phyloP scores from a whole-genome alignment of 164 flowering plant species.

The Protea cynaroides region DNA sequence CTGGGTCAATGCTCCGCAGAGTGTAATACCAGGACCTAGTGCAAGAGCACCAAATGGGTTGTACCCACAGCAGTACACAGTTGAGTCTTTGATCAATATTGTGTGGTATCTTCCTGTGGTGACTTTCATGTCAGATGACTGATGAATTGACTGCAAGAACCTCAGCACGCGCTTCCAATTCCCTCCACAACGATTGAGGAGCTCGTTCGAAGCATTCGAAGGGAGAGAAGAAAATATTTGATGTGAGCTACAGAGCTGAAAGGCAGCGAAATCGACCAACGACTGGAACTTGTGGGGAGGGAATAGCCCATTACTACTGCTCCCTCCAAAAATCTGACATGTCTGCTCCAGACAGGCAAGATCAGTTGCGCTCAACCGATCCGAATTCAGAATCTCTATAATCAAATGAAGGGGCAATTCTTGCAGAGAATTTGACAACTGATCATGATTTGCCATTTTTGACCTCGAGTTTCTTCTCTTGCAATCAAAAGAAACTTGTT shows the following conservation, averaged over 20 bases:
- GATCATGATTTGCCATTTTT: conserved; percentile 36
- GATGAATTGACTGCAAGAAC: conserved; percentile 81
- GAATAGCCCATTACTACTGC: conserved; percentile 39
- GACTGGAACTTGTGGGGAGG: conserved; percentile 59
- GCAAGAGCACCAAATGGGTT: conserved; percentile 91
- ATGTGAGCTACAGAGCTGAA: conserved; percentile 49
- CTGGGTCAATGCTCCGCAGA: conserved; percentile 59
- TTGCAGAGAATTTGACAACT: conserved; percentile 39
- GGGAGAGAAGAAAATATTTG: conserved; percentile 36
- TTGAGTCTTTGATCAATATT: conserved; percentile 51
- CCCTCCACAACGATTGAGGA: conserved; percentile 54
- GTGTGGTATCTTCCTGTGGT: conserved; percentile 89
- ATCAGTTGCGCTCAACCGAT: conserved; percentile 56
- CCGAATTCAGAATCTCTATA: conserved; percentile 59
- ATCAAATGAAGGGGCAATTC: conserved; percentile 86
- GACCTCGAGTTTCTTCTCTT: background rate
- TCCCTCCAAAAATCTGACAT: conserved; percentile 42
- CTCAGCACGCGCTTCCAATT: conserved; percentile 88
- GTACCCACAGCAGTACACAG: conserved; percentile 89
- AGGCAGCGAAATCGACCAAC: conserved; percentile 71
- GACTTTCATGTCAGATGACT: conserved; percentile 57
- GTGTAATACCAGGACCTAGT: conserved; percentile 82
- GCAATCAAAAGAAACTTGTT: no score
- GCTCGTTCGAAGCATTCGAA: conserved; percentile 29
- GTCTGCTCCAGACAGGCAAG: conserved; percentile 68